A percentile compares a stretch with the other conserved stretches of the same genome.
phyloP scores from a whole-genome alignment of 1,284 basidiomycete genomes.

The Trichosporon sp. region DNA sequence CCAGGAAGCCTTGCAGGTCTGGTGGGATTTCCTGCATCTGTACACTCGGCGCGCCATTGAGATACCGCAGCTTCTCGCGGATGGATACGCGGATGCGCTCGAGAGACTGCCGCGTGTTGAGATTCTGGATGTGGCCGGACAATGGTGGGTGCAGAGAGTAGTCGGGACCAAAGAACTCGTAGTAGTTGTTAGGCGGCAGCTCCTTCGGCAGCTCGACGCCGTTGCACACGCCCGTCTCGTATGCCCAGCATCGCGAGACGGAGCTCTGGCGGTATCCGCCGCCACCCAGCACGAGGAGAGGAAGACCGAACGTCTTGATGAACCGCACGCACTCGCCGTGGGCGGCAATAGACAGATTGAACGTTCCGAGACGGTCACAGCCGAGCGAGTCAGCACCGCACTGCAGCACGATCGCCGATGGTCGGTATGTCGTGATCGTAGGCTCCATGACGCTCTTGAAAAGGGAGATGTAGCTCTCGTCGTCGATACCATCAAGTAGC shows the following conservation, averaged over 20 bases:
- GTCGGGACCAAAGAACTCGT: constrained; percentile 88
- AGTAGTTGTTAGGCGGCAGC: constrained; percentile 86
- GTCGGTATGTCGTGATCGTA: constrained; percentile 84
- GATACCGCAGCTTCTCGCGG: constrained; percentile 86
- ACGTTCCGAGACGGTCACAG: constrained; percentile 90
- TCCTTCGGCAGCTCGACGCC: constrained; percentile 80
- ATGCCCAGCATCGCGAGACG: constrained; percentile 97
- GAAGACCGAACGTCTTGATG: constrained; percentile 87
- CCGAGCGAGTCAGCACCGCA: constrained; percentile 97
- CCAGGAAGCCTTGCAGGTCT: constrained; percentile 76
- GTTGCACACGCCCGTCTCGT: constrained; percentile 93
- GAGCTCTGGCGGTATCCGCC: constrained; percentile 85
- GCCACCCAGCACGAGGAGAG: constrained; percentile 86
- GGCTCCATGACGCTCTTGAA: constrained; percentile 98
- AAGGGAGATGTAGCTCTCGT: constrained; percentile 90
- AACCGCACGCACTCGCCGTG: constrained; percentile 98
- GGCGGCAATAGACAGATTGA: constrained; percentile 98
- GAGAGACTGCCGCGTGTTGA: constrained; percentile 78
- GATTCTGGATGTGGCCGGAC: constrained; percentile 87
- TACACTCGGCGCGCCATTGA: constrained; percentile 94
- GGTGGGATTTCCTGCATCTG: constrained; percentile 96
- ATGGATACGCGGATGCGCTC: constrained; percentile 84
- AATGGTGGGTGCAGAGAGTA: constrained; percentile 92
- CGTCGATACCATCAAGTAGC: constrained; percentile 93
- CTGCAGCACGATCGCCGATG: constrained; percentile 89